Percentiles rank a stretch among this genome's conserved stretches.
These are phyloP conservation scores for Fusarium sp. DNA, from an alignment of 2,329 filamentous ascomycete species.

Conservation along the genomic window DNA sequence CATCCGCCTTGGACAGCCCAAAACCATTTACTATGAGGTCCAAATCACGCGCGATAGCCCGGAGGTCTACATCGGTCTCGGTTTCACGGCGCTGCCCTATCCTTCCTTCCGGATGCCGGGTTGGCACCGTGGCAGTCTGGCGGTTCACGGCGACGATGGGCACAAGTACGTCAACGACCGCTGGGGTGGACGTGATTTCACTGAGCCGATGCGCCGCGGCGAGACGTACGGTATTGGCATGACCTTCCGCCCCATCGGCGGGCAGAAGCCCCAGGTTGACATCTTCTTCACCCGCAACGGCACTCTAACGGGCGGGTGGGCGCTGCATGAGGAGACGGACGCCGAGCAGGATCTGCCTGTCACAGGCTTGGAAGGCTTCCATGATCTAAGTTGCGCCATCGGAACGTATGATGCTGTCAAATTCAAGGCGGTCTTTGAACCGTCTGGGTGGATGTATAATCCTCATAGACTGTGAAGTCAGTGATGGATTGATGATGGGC, in stretches of 20 bases:
- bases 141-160: constrained; percentile 84
- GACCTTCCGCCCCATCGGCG: constrained; percentile 60
- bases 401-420: constrained; percentile 76
- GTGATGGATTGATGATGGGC: neutral
- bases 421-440: constrained; percentile 75
- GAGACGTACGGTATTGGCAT: constrained; percentile 80
- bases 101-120: constrained; percentile 82
- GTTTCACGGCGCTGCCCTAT: constrained; percentile 80
- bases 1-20: constrained; percentile 52
- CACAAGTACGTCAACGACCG: constrained; percentile 80
- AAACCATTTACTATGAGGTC: constrained; percentile 80
- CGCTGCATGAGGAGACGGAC: constrained; percentile 81
- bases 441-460: constrained; percentile 67
- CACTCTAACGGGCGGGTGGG: constrained; percentile 69
- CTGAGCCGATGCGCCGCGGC: constrained; percentile 69
- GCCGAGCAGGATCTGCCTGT: constrained; percentile 70
- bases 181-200: constrained; percentile 79
- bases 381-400: constrained; percentile 78
- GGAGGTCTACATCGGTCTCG: constrained; percentile 70
- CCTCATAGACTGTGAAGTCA: constrained; percentile 34
- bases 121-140: constrained; percentile 81
- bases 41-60: constrained; percentile 61
- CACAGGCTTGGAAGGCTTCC: constrained; percentile 75
- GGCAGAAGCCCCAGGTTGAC: constrained; percentile 47
- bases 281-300: constrained; percentile 79